A percentile compares a stretch with the other conserved stretches of the same genome.
Conservation (phyloP, 306 rosid genomes). For the Fragaria ananassa region DNA sequence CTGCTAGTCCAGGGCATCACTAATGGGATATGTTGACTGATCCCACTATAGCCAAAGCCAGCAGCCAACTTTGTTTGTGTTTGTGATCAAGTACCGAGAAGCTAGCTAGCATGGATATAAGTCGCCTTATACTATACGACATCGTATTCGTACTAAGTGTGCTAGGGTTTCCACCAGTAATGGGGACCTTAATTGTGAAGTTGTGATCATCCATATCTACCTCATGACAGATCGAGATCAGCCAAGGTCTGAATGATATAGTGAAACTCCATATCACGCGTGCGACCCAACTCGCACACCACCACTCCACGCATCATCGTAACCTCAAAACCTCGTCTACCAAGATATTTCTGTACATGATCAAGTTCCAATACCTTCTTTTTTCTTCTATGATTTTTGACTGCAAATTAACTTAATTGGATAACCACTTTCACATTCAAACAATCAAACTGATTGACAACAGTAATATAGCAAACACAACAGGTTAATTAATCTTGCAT, state of each 20-base stretch:
- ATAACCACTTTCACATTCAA: neutral
- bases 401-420: neutral
- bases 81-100: neutral
- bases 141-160: neutral
- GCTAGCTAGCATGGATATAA: neutral
- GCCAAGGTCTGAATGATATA: neutral
- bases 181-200: no score
- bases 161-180: no score
- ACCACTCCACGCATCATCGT: slow-evolving; percentile 4
- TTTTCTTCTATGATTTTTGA: neutral
- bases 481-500: neutral
- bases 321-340: neutral
- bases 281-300: neutral
- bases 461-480: neutral
- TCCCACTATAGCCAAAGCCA: neutral
- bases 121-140: neutral
- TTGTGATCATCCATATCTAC: neutral
- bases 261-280: neutral
- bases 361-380: neutral
- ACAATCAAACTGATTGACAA: neutral
- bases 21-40: neutral
- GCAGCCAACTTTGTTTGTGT: neutral
- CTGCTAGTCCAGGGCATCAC: neutral
- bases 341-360: neutral
- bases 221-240: neutral